phyloP scores from a whole-genome alignment of 2,329 filamentous ascomycete species.

The Piedraia hortae region DNA sequence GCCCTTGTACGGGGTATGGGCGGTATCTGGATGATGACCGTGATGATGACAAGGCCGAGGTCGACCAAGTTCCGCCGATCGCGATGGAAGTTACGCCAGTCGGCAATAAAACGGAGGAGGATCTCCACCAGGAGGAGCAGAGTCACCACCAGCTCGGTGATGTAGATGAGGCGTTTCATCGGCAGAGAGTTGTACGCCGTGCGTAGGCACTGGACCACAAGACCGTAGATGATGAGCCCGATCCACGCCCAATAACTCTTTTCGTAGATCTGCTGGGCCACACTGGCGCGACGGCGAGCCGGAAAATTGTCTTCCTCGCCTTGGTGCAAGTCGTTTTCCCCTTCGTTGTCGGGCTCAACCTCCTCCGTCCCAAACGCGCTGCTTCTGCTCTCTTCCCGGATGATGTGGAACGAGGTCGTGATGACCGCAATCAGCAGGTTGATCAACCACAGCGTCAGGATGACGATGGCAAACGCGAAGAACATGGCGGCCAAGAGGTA shows the following conservation, averaged over 20 bases:
- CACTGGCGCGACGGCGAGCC: conserved; percentile 2
- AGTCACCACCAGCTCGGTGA: conserved; percentile 49
- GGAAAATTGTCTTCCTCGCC: conserved; percentile 11
- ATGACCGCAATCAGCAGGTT: conserved; percentile 91
- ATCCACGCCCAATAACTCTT: conserved; percentile 58
- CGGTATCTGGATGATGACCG: conserved; percentile 63
- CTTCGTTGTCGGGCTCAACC: conserved; percentile 15
- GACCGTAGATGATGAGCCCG: conserved; percentile 45
- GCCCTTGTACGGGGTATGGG: conserved; percentile 40
- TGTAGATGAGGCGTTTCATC: conserved; percentile 37
- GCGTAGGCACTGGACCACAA: conserved; percentile 52
- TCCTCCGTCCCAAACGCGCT: conserved; percentile 73
- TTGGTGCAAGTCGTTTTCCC: conserved; percentile 11
- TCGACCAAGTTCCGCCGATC: conserved; percentile 56
- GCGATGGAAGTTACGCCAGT: conserved; percentile 58
- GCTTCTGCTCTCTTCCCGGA: conserved; percentile 78
- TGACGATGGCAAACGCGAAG: conserved; percentile 45
- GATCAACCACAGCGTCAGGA: conserved; percentile 87
- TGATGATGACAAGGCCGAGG: conserved; percentile 50
- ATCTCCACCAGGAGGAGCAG: conserved; percentile 61
- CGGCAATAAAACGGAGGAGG: conserved; percentile 42
- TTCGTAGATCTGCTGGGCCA: conserved; percentile 39
- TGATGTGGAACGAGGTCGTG: conserved; percentile 93
- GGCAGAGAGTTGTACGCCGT: conserved; percentile 44
- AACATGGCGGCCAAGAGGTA: conserved; percentile 66